phyloP scores from a whole-genome alignment of 306 rosid genomes.

The Gastrolobium villosum region DNA sequence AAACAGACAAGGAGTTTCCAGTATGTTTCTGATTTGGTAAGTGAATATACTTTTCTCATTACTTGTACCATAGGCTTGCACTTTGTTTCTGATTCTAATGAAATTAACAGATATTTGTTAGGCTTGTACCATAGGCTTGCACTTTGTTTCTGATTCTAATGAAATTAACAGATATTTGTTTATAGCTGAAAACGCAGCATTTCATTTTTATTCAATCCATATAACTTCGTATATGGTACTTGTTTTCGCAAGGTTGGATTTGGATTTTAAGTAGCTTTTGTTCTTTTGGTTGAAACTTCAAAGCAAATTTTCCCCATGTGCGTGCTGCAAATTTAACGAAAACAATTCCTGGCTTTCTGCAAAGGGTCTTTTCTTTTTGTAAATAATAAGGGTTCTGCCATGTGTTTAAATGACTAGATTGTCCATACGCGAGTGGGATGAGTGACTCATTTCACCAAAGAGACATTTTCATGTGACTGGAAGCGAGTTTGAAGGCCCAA shows the following conservation, averaged over 20 bases:
- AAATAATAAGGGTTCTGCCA: slow-evolving; percentile 2
- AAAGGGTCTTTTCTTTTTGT: slow-evolving; percentile 12
- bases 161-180: not conserved
- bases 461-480: slow-evolving; percentile 49
- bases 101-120: not conserved
- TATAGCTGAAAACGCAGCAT: not conserved
- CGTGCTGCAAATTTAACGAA: slow-evolving; percentile 34
- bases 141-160: slow-evolving; percentile 37
- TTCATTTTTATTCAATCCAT: not conserved
- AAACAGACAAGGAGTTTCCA: slow-evolving; percentile 99
- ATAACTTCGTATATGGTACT: not conserved
- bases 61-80: not conserved
- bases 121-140: not conserved
- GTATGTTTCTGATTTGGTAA: slow-evolving; percentile 97
- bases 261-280: slow-evolving; percentile 25
- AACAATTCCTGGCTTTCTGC: slow-evolving; percentile 23
- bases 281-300: not conserved
- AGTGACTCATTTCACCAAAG: slow-evolving; percentile 32
- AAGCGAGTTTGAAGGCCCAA: slow-evolving; percentile 28
- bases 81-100: slow-evolving; percentile 19
- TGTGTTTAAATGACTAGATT: slow-evolving; percentile 24
- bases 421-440: slow-evolving; percentile 21
- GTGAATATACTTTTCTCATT: slow-evolving; percentile 27
- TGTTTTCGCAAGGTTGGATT: slow-evolving; percentile 13
- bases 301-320: slow-evolving; percentile 54